Evolutionary conservation across 176 grass and related monocot genomes (phyloP).

Genomic region (Zea luxurians): DNA sequence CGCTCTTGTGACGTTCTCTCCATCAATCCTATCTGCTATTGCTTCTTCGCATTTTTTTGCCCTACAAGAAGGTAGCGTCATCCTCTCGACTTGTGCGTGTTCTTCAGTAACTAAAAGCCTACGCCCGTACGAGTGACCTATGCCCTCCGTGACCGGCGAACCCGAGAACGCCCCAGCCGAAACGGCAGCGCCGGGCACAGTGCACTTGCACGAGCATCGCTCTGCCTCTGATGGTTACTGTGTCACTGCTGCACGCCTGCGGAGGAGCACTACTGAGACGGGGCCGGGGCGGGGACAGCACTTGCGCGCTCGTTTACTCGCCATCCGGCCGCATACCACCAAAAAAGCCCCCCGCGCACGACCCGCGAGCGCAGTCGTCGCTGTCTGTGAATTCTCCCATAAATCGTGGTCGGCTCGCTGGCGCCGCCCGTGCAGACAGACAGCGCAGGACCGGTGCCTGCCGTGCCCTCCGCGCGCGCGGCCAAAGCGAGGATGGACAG

Average conservation of each 20-base stretch:
- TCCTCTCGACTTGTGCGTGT: not conserved
- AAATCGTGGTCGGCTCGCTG: conserved; percentile 40
- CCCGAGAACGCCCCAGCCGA: not conserved
- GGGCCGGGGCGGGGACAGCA: not conserved
- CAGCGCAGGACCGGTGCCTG: conserved; percentile 1
- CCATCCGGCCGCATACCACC: not conserved
- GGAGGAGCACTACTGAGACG: not conserved
- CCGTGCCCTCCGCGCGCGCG: not conserved
- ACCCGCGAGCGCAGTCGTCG: conserved; percentile 27
- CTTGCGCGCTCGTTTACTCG: conserved; percentile 9
- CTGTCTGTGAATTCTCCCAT: not conserved
- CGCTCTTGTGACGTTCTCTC: not conserved
- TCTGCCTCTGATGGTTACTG: not conserved
- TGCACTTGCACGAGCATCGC: conserved; percentile 5
- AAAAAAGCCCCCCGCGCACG: not conserved
- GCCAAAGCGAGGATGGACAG: not conserved
- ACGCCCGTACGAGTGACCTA: not conserved
- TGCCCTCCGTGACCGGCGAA: not conserved
- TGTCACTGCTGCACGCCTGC: not conserved
- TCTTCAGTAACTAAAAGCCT: not conserved
- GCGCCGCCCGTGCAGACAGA: conserved; percentile 4
- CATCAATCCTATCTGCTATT: not conserved
- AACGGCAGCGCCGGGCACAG: conserved; percentile 30
- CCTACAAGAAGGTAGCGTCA: not conserved
- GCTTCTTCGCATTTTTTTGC: not conserved